A percentile compares a stretch with the other conserved stretches of the same genome.
Evolutionary conservation across 2,329 filamentous ascomycete genomes (phyloP).

Genomic region (Aspergillaceae sp.): DNA sequence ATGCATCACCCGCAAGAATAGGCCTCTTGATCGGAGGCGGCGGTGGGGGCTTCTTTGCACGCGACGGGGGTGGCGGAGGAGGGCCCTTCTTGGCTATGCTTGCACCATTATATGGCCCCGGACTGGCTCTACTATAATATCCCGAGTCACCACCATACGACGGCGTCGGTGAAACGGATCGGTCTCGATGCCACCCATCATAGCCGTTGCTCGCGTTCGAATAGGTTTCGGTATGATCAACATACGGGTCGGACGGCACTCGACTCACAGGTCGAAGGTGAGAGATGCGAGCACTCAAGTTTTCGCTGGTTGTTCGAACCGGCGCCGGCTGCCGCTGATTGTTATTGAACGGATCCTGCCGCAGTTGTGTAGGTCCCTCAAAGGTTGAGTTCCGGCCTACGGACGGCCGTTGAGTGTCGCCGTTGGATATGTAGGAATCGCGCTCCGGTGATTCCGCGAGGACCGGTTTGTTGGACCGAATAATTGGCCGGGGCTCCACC

Average conservation of each 20-base stretch:
- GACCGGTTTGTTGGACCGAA: conserved; percentile 40
- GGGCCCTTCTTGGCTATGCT: conserved; percentile 45
- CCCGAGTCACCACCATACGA: conserved; percentile 41
- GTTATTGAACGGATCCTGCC: conserved; percentile 45
- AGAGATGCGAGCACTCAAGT: conserved; percentile 40
- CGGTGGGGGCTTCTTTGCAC: conserved; percentile 58
- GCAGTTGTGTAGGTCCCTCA: conserved; percentile 47
- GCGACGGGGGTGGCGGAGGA: conserved; percentile 54
- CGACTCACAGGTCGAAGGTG: conserved; percentile 37
- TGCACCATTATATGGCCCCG: conserved; percentile 31
- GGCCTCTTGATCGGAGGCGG: conserved; percentile 56
- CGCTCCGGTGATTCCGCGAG: conserved; percentile 28
- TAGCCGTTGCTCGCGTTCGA: conserved; percentile 42
- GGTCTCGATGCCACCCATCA: conserved; percentile 40
- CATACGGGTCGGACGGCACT: conserved; percentile 38
- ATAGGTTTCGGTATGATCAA: conserved; percentile 43
- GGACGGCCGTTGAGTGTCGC: conserved; percentile 38
- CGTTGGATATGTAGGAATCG: conserved; percentile 36
- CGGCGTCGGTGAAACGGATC: conserved; percentile 47
- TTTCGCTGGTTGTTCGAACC: conserved; percentile 49
- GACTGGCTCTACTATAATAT: conserved; percentile 43
- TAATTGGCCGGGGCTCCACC: conserved; percentile 45
- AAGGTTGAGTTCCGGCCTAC: conserved; percentile 49
- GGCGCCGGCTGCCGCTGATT: conserved; percentile 23
- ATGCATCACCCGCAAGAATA: conserved; percentile 20